A percentile compares a stretch with the other conserved stretches of the same genome.
phyloP scores from a whole-genome alignment of 371 early-diverging fungal species.

The Encephalitozoon cuniculi region DNA sequence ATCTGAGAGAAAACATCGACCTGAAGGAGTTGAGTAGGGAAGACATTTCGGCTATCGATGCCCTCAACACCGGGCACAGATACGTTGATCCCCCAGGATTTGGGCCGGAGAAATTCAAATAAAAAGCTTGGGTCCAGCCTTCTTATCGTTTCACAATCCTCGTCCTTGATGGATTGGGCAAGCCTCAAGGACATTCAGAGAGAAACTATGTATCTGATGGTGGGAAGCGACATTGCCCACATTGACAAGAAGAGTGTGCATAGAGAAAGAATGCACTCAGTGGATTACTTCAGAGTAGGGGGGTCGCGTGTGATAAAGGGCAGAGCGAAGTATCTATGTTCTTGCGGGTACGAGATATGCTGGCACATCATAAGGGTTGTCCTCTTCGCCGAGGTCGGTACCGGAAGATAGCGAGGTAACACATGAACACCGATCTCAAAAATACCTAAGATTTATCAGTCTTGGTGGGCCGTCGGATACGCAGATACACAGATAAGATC shows the following conservation, averaged over 20 bases:
- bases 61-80: constrained; percentile 15
- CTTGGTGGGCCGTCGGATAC: background rate
- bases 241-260: background rate
- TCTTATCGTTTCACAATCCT: background rate
- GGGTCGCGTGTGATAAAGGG: background rate
- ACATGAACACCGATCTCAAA: background rate
- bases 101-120: constrained; percentile 27
- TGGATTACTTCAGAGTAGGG: constrained; percentile 12
- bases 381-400: background rate
- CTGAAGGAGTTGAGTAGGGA: constrained; percentile 31
- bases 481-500: background rate
- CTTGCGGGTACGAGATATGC: background rate
- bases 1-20: constrained; percentile 49
- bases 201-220: constrained; percentile 15
- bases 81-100: background rate
- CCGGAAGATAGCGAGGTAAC: background rate
- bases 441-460: constrained; percentile 3
- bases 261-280: background rate
- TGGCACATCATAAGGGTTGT: constrained; percentile 17
- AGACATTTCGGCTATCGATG: constrained; percentile 18
- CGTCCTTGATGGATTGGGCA: background rate
- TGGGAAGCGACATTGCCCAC: background rate
- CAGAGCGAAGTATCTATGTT: background rate
- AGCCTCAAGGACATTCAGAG: background rate
- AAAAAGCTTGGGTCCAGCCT: background rate